Base-by-base conservation (phyloP, 495 filamentous ascomycete species). In the Aspergillus taichungensis region DNA sequence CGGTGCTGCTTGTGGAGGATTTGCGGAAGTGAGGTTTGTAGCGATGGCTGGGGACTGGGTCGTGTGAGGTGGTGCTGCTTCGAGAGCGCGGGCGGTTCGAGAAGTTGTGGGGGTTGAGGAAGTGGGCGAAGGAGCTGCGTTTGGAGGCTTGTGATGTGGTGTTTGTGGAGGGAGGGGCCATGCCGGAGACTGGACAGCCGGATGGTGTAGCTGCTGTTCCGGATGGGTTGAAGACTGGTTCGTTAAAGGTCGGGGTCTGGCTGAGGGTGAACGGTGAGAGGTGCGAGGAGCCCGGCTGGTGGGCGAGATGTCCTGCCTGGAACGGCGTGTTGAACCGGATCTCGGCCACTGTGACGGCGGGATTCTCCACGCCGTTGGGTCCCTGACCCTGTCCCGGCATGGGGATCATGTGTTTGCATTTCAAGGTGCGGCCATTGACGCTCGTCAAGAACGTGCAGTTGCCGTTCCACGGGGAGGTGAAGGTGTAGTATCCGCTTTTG, bases 291-390 rank as follows among this genome's bases (percentile, higher is more conserved):
- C 53, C 52, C 6, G 53, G 56, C 7, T 58, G 53, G 28, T 60
- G 54, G 41, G 62, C 63, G 0, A 64, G 56, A 42, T 68, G 64
- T 34, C 62, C 55, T 10, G 63, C 56, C 58, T 68, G 67, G 49
- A 72, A 75, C 10, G 88, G 87, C 0, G 88, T 76, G 61, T 94
- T 95, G 74, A 94, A 95, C 30, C 89, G 79, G 43, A 95, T 66
- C 63, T 95, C 89, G 57, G 87, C 90, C 8, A 91, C 78, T 0
- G 74, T 69, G n/a, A 77, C 72, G 8, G 78, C 67, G 7, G 66
- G 56, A 27, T 56, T 52, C 0, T 63, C 51, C n/a, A 45, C 40
- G 12, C 27, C 36, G 34, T 29, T 29, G 27, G 38, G n/a, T 38
- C 18, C 18, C 18, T 24, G 18, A 37, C 18, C 36, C 8, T 14